A percentile compares a stretch with the other conserved stretches of the same genome.
These are phyloP conservation scores for Aechmea fasciata DNA, from an alignment of 176 grass and related monocot genomes.

Conservation along the genomic window DNA sequence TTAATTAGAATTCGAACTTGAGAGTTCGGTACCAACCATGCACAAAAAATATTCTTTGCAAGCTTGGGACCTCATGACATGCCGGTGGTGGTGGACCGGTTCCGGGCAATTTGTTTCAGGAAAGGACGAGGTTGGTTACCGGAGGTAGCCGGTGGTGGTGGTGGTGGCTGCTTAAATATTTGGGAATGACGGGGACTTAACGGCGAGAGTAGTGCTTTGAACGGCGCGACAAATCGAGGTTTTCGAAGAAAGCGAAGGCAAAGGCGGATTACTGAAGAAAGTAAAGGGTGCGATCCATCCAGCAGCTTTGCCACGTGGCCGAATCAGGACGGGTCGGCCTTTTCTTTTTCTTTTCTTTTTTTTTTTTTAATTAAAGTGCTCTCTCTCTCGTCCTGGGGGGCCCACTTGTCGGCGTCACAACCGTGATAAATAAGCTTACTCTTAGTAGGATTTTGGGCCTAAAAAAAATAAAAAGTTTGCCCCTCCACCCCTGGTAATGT, in stretches of 20 bases:
- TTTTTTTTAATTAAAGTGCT: not conserved
- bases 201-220: not conserved
- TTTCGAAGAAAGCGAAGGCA: not conserved
- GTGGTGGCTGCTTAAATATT: not conserved
- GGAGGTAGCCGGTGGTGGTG: not conserved
- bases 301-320: not conserved
- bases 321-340: not conserved
- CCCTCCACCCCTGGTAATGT: too few species aligned
- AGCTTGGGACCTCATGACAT: too few species aligned
- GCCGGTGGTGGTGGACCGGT: too few species aligned
- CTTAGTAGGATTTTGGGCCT: too few species aligned
- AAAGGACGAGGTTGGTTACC: not conserved
- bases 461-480: too few species aligned
- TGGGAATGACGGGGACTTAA: not conserved
- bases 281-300: not conserved
- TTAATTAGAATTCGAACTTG: too few species aligned
- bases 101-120: not conserved
- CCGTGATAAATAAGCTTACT: too few species aligned
- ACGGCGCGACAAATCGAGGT: not conserved
- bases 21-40: too few species aligned
- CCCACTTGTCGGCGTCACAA: too few species aligned
- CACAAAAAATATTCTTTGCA: too few species aligned
- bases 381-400: too few species aligned
- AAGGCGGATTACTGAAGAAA: not conserved
- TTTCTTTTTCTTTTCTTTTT: not conserved